Evolutionary conservation across 2,329 filamentous ascomycete species (phyloP).

Genomic region (Colletotrichum horii): DNA sequence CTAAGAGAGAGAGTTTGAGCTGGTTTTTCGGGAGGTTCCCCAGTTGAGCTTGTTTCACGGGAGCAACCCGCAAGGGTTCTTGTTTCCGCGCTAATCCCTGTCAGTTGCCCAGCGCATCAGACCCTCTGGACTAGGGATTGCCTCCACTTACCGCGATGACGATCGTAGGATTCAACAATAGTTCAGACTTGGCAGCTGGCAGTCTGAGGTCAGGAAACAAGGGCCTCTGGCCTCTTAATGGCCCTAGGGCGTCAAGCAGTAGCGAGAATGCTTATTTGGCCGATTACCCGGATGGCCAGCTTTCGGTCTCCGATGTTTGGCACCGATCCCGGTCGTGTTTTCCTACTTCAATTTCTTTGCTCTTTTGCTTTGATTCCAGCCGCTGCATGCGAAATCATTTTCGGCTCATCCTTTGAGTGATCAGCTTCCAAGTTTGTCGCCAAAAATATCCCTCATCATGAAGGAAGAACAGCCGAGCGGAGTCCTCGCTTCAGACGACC

Average conservation of each 20-base stretch:
- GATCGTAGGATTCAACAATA: neutral
- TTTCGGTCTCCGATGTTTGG: neutral
- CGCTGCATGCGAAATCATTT: neutral
- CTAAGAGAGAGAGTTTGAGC: constrained; percentile 5
- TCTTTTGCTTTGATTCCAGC: neutral
- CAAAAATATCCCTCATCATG: neutral
- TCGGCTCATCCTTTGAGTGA: neutral
- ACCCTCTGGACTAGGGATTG: neutral
- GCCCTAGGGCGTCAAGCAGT: neutral
- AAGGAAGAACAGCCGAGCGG: neutral
- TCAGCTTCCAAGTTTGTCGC: too few species aligned
- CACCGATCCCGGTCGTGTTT: neutral
- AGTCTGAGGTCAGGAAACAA: neutral
- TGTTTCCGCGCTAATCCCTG: constrained; percentile 1
- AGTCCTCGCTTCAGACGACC: neutral
- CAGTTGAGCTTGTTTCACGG: constrained; percentile 2
- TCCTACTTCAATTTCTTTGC: neutral
- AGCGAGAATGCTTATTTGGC: neutral
- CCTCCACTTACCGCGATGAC: neutral
- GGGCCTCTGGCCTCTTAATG: neutral
- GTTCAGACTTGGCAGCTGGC: neutral
- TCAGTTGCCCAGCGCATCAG: neutral
- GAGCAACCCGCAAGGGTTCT: constrained; percentile 5
- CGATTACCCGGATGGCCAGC: neutral
- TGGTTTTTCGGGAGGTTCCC: neutral